Conservation (phyloP, 495 filamentous ascomycete genomes). For the Xylaria castorea region DNA sequence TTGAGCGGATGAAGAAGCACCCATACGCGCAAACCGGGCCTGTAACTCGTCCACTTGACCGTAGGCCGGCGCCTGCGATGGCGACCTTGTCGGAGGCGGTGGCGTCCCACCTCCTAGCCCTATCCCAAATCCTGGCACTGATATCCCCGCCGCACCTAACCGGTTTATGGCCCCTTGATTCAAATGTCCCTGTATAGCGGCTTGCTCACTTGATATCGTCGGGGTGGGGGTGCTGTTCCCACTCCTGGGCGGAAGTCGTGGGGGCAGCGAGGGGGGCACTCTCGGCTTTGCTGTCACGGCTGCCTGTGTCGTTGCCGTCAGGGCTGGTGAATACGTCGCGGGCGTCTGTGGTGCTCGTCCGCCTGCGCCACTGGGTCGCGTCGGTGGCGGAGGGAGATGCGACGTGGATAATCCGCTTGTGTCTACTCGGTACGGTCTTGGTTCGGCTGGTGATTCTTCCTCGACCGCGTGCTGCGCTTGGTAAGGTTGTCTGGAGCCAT, state of each 20-base stretch:
- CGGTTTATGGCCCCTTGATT: constrained; percentile 74
- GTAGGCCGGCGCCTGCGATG: background rate
- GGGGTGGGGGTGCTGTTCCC: constrained; percentile 59
- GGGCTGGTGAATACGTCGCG: constrained; percentile 33
- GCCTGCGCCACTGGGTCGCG: constrained; percentile 58
- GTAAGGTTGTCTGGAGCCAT: background rate
- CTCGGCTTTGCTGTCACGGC: constrained; percentile 56
- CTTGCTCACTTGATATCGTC: constrained; percentile 36
- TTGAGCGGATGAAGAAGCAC: constrained; percentile 38
- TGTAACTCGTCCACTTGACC: constrained; percentile 69
- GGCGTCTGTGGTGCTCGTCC: constrained; percentile 38
- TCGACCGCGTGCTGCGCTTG: constrained; percentile 39
- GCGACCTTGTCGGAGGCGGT: constrained; percentile 17
- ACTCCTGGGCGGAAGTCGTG: constrained; percentile 59
- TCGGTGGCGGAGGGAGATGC: constrained; percentile 75
- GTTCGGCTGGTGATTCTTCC: constrained; percentile 47
- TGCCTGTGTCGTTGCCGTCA: constrained; percentile 13
- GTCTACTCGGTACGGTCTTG: constrained; percentile 72
- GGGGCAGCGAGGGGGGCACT: constrained; percentile 77
- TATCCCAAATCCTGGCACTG: constrained; percentile 83
- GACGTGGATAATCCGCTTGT: constrained; percentile 73
- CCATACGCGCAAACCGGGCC: constrained; percentile 68
- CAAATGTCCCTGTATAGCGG: constrained; percentile 49
- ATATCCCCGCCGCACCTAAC: constrained; percentile 78
- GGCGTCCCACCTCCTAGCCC: constrained; percentile 45